Percentiles rank a stretch among this genome's conserved stretches.
phyloP scores from a whole-genome alignment of 352 stramenopile genomes.

The Elongisporangium undulatum region DNA sequence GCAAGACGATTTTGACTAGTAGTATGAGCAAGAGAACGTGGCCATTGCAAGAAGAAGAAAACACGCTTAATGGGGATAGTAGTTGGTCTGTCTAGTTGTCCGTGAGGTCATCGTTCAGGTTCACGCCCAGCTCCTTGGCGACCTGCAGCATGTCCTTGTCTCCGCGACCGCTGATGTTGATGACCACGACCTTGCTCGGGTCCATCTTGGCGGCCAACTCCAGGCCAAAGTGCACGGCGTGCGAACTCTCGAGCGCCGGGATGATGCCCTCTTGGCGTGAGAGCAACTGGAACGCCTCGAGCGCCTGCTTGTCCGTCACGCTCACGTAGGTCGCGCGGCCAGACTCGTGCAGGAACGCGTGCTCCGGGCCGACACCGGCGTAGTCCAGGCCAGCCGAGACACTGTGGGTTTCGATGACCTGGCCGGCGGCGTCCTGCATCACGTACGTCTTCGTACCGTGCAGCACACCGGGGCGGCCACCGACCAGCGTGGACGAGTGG shows the following conservation, averaged over 20 bases:
- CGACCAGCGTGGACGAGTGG: constrained; percentile 94
- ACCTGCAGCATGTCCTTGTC: constrained; percentile 99
- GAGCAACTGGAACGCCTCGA: constrained; percentile 96
- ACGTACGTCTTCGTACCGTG: constrained; percentile 98
- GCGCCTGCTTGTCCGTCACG: constrained; percentile 95
- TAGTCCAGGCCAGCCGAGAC: constrained; percentile 97
- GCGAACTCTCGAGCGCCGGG: constrained; percentile 94
- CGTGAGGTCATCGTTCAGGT: constrained; percentile 85
- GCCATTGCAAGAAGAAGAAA: background rate
- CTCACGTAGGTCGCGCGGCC: constrained; percentile 95
- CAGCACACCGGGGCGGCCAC: constrained; percentile 93
- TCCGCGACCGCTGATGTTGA: constrained; percentile 97
- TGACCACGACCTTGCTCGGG: constrained; percentile 92
- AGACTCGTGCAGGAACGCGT: constrained; percentile 96
- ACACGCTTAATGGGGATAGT: background rate
- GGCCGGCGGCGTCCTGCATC: constrained; percentile 93
- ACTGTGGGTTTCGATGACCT: constrained; percentile 95
- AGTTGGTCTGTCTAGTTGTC: constrained; percentile 29
- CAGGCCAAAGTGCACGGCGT: constrained; percentile 94
- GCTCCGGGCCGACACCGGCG: constrained; percentile 95
- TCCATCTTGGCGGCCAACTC: constrained; percentile 89
- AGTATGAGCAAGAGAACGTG: background rate
- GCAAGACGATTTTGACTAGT: background rate
- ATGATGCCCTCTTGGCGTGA: constrained; percentile 98
- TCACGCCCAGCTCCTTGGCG: constrained; percentile 94